Conservation (phyloP, 225 moss, liverwort and hornwort genomes). For the Marchantia polymorpha region DNA sequence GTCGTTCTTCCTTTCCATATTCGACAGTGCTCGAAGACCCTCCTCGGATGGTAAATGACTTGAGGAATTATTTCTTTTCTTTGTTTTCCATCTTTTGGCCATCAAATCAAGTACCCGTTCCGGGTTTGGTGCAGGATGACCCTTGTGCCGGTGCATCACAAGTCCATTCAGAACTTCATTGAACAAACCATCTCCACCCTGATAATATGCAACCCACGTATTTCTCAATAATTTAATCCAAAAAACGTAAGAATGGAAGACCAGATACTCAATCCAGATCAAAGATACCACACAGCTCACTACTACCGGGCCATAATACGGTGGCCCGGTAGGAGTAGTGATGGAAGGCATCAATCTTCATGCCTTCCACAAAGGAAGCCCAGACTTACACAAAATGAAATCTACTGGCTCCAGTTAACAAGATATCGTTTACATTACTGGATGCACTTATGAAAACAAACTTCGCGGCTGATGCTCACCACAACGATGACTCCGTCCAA, state of each 20-base stretch:
- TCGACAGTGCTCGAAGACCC: conserved; percentile 12
- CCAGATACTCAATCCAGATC: too few species aligned
- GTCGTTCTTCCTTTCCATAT: conserved; percentile 25
- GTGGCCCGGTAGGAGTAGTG: too few species aligned
- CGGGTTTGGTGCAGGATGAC: conserved; percentile 60
- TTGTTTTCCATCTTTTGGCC: conserved; percentile 34
- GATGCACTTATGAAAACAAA: not conserved
- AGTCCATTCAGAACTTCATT: conserved; percentile 93
- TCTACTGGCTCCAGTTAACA: not conserved
- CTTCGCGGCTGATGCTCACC: conserved; percentile 36
- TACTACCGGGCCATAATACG: too few species aligned
- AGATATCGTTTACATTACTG: not conserved
- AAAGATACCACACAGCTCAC: too few species aligned
- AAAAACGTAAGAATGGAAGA: too few species aligned
- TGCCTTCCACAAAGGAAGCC: too few species aligned
- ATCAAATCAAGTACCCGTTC: conserved; percentile 47
- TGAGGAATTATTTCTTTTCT: conserved; percentile 18
- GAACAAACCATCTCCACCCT: conserved; percentile 98
- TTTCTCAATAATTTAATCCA: not conserved
- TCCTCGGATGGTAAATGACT: conserved; percentile 11
- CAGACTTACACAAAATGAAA: not conserved
- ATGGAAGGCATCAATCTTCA: too few species aligned
- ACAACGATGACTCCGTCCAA: conserved; percentile 90
- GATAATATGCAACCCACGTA: conserved; percentile 6
- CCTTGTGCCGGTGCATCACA: conserved; percentile 68